Conservation (phyloP, 805 yeast genomes). For the Yarrowia sp. region DNA sequence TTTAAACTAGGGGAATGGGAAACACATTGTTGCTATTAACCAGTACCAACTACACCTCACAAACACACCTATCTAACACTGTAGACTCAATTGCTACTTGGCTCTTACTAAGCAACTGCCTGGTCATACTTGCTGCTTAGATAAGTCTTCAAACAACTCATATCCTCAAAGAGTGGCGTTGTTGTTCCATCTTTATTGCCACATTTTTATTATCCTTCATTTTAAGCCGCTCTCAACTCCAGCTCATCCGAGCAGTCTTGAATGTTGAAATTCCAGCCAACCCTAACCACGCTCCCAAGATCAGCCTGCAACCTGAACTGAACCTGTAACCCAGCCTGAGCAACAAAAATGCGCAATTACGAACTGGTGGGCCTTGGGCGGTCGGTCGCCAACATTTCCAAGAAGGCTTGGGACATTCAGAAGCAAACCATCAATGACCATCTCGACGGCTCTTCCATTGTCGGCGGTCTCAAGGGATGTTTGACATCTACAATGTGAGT, state of each 20-base stretch:
- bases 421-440: constrained; percentile 17
- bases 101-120: no score
- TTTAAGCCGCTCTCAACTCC: not conserved
- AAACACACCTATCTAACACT: no score
- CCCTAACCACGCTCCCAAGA: constrained; percentile 23
- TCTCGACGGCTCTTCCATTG: constrained; percentile 19
- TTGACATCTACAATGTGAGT: constrained; percentile 5
- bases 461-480: constrained; percentile 20
- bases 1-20: no score
- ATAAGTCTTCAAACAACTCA: no score
- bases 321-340: not conserved
- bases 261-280: not conserved
- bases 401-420: constrained; percentile 24
- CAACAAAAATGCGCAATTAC: constrained; percentile 23
- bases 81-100: no score
- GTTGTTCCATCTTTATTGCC: no score
- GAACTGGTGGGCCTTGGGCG: constrained; percentile 24
- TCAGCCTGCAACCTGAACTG: not conserved
- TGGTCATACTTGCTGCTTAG: no score
- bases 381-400: constrained; percentile 22
- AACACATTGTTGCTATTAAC: no score
- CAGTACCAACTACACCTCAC: no score
- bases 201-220: no score
- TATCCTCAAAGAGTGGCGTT: no score
- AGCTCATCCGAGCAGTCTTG: not conserved